phyloP scores from a whole-genome alignment of 495 filamentous ascomycete genomes.

The Trichoderma parareesei region DNA sequence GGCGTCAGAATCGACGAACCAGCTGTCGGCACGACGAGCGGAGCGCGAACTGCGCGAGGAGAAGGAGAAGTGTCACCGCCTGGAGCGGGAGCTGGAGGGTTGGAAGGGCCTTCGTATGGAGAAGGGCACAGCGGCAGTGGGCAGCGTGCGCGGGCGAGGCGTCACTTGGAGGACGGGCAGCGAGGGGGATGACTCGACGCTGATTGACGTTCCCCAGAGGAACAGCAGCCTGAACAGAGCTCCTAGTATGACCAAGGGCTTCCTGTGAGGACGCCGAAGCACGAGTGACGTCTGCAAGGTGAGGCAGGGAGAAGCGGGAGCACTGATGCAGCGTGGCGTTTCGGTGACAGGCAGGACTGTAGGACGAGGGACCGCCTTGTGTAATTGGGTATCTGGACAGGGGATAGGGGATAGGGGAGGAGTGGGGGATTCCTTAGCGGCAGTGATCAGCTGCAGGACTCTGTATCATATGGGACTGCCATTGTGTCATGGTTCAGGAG shows the following conservation, averaged over 20 bases:
- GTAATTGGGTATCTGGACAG: conserved; percentile 1
- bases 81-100: conserved; percentile 83
- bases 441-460: background rate
- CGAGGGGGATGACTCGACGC: conserved; percentile 27
- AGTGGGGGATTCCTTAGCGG: background rate
- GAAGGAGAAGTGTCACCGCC: conserved; percentile 66
- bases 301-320: background rate
- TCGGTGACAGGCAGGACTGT: background rate
- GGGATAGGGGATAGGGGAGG: background rate
- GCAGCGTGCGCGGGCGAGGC: conserved; percentile 29
- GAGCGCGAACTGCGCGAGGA: conserved; percentile 90
- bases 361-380: conserved; percentile 3
- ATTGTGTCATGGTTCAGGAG: background rate
- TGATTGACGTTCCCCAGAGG: conserved; percentile 42
- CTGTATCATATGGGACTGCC: conserved; percentile 6
- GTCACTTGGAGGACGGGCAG: conserved; percentile 29
- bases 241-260: conserved; percentile 48
- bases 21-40: conserved; percentile 70
- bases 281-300: background rate
- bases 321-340: conserved; percentile 1
- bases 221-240: conserved; percentile 48
- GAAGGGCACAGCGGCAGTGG: conserved; percentile 30
- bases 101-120: conserved; percentile 72
- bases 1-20: conserved; percentile 67
- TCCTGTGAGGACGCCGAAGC: conserved; percentile 29